These are phyloP conservation scores for Coemansia erecta DNA, from an alignment of 192 early-diverging fungal species.

Conservation along the genomic window DNA sequence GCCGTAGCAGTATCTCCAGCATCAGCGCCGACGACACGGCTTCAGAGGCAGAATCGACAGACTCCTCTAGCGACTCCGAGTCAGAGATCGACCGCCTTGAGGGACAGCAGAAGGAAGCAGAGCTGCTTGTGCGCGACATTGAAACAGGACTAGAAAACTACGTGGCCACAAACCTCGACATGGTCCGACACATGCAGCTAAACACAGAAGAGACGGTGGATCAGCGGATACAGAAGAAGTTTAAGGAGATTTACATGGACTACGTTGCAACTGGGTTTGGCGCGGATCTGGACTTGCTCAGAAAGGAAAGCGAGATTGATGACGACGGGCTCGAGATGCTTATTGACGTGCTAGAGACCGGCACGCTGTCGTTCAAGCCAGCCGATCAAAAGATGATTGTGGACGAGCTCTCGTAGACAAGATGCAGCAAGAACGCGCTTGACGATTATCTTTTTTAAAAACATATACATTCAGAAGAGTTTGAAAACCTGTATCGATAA, in stretches of 20 bases:
- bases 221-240: conserved; percentile 16
- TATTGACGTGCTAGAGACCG: conserved; percentile 38
- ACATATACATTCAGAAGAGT: too few relatives aligned
- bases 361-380: conserved; percentile 25
- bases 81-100: conserved; percentile 11
- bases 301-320: conserved; percentile 35
- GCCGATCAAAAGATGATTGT: conserved; percentile 36
- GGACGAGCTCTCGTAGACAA: conserved; percentile 10
- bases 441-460: too few relatives aligned
- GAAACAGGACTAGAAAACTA: conserved; percentile 13
- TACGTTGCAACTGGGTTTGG: conserved; percentile 45
- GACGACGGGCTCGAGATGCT: conserved; percentile 41
- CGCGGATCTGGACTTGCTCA: conserved; percentile 36
- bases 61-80: conserved; percentile 3
- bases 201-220: conserved; percentile 1
- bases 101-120: conserved; percentile 16
- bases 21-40: conserved; percentile 3
- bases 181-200: conserved; percentile 14
- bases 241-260: conserved; percentile 50
- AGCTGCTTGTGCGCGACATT: conserved; percentile 4
- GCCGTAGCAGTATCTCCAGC: too few relatives aligned
- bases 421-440: too few relatives aligned
- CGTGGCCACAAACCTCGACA: conserved; percentile 40
- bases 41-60: conserved; percentile 10
- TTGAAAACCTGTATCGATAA: too few relatives aligned